Percentiles rank a stretch among this genome's conserved stretches.
phyloP scores from a whole-genome alignment of 73 alveolate species.

The Blepharisma japonicum region DNA sequence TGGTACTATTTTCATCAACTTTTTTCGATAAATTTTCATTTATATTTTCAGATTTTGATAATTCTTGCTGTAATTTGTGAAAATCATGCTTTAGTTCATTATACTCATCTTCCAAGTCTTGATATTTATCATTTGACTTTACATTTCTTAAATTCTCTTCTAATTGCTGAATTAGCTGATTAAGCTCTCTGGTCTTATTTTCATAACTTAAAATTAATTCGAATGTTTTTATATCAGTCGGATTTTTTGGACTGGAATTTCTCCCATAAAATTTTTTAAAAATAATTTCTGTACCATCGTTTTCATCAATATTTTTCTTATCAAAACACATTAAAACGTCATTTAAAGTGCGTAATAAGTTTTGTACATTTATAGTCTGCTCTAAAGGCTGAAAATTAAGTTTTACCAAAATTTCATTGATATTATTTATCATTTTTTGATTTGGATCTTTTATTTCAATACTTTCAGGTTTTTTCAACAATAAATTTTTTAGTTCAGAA shows the following conservation, averaged over 20 bases:
- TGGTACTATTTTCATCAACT: background rate
- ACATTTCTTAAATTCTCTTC: background rate
- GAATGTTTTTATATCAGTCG: background rate
- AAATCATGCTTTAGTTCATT: background rate
- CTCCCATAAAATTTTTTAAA: background rate
- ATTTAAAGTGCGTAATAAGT: background rate
- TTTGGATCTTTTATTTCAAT: background rate
- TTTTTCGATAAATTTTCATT: background rate
- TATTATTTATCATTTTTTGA: background rate
- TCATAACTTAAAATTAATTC: background rate
- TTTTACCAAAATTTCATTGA: conserved; percentile 14
- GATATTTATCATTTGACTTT: background rate
- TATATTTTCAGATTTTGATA: background rate
- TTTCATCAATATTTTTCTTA: background rate
- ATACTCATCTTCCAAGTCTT: background rate
- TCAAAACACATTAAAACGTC: background rate
- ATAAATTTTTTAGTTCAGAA: too few species aligned
- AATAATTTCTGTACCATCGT: background rate
- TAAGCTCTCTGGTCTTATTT: background rate
- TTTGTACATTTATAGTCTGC: background rate
- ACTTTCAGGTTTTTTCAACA: too few species aligned
- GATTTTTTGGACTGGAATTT: background rate
- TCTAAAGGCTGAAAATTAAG: background rate
- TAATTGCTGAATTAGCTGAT: background rate
- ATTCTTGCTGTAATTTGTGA: background rate